phyloP scores from a whole-genome alignment of 352 stramenopile species.

The Globisporangium alternatum region DNA sequence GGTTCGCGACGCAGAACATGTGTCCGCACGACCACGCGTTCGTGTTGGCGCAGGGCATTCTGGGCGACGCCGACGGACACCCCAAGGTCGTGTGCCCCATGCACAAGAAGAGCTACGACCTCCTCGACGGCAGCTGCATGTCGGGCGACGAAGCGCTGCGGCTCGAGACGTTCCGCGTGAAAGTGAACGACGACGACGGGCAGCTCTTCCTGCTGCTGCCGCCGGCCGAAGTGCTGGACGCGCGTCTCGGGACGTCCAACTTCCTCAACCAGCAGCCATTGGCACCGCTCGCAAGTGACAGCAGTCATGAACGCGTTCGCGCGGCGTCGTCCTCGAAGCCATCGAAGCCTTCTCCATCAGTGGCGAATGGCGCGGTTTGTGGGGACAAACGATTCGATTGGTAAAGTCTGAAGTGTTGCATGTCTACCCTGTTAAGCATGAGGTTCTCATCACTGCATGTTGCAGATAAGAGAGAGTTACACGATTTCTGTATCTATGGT shows the following conservation, averaged over 20 bases:
- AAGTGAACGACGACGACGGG: slow-evolving; percentile 50
- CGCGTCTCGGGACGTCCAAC: slow-evolving; percentile 76
- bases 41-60: slow-evolving; percentile 90
- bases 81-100: slow-evolving; percentile 91
- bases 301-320: not conserved
- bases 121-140: slow-evolving; percentile 73
- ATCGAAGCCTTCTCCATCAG: not conserved
- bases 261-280: slow-evolving; percentile 23
- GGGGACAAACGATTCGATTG: not conserved
- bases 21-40: slow-evolving; percentile 92
- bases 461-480: too few species aligned
- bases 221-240: slow-evolving; percentile 69
- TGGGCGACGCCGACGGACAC: slow-evolving; percentile 70
- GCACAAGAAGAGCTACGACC: slow-evolving; percentile 91
- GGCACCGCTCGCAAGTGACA: not conserved
- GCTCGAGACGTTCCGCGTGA: slow-evolving; percentile 85
- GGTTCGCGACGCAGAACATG: slow-evolving; percentile 93
- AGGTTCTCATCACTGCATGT: too few species aligned
- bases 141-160: slow-evolving; percentile 58
- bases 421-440: not conserved
- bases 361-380: not conserved
- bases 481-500: too few species aligned
- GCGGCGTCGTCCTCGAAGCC: not conserved
- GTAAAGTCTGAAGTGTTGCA: not conserved
- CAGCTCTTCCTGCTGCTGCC: slow-evolving; percentile 82